Percentiles rank a stretch among this genome's conserved stretches.
Evolutionary conservation across 1,284 basidiomycete species (phyloP).

Genomic region (Trametes pubescens): DNA sequence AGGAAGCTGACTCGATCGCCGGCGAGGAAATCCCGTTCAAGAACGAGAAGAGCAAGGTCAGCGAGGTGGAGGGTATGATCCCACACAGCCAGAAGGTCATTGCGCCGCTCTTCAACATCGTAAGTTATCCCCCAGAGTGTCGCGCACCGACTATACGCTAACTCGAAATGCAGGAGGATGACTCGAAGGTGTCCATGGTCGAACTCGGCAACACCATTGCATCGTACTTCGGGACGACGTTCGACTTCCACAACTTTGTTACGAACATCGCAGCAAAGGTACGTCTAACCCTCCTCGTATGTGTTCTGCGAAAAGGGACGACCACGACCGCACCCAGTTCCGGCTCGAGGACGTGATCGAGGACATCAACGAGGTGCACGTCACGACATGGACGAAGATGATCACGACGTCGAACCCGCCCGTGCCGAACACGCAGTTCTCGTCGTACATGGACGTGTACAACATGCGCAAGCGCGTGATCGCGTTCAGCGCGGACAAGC

Average conservation of each 20-base stretch:
- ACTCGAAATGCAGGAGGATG: slow-evolving; percentile 67
- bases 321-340: slow-evolving; percentile 45
- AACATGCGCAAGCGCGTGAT: slow-evolving; percentile 71
- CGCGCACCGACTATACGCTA: slow-evolving; percentile 3
- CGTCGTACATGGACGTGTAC: slow-evolving; percentile 85
- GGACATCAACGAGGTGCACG: slow-evolving; percentile 90
- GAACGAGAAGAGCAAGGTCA: slow-evolving; percentile 73
- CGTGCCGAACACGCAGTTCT: slow-evolving; percentile 77
- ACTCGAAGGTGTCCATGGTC: slow-evolving; percentile 79
- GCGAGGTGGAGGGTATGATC: slow-evolving; percentile 67
- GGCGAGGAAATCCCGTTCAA: slow-evolving; percentile 76
- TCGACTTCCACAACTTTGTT: slow-evolving; percentile 84
- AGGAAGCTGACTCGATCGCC: slow-evolving; percentile 67
- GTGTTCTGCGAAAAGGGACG: not conserved
- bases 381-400: slow-evolving; percentile 88
- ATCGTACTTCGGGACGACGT: slow-evolving; percentile 82
- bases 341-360: slow-evolving; percentile 78
- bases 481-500: slow-evolving; percentile 71
- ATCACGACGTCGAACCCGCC: slow-evolving; percentile 77
- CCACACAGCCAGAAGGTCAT: slow-evolving; percentile 64
- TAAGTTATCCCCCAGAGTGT: slow-evolving; percentile 42
- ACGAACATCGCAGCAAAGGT: slow-evolving; percentile 78
- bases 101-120: slow-evolving; percentile 86
- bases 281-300: slow-evolving; percentile 21
- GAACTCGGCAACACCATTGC: slow-evolving; percentile 79